Percentiles rank a stretch among this genome's conserved stretches.
Evolutionary conservation across 805 yeast species (phyloP).

Genomic region (Cyberlindnera veronae): DNA sequence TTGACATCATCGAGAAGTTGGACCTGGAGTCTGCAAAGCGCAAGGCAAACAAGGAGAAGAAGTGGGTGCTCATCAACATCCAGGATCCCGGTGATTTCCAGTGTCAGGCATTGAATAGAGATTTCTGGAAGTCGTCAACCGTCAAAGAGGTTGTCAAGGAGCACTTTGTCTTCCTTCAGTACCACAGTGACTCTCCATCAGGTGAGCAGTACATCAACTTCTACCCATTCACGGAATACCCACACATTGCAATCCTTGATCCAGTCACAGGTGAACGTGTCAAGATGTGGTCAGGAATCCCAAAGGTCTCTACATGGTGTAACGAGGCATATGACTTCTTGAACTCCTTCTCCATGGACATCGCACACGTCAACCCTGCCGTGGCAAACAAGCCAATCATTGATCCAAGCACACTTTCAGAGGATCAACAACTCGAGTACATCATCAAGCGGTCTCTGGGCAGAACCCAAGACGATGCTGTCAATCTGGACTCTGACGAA

Average conservation of each 20-base stretch:
- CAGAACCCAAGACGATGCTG: constrained; percentile 3
- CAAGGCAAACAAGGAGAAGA: constrained; percentile 57
- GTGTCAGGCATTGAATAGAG: constrained; percentile 89
- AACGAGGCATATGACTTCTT: constrained; percentile 70
- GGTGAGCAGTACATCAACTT: constrained; percentile 71
- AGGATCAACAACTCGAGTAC: constrained; percentile 78
- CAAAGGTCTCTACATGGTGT: constrained; percentile 56
- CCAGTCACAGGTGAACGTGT: constrained; percentile 95
- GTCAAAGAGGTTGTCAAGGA: constrained; percentile 63
- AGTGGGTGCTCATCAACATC: constrained; percentile 85
- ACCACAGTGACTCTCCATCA: constrained; percentile 69
- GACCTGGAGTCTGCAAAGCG: constrained; percentile 70
- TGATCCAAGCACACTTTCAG: constrained; percentile 65
- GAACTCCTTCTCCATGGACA: constrained; percentile 57
- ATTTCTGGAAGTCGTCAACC: constrained; percentile 75
- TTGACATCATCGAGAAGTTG: constrained; percentile 71
- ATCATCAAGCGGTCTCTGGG: constrained; percentile 69
- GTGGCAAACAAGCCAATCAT: constrained; percentile 56
- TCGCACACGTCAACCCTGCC: constrained; percentile 61
- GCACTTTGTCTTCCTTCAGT: constrained; percentile 82
- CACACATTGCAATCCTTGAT: constrained; percentile 89
- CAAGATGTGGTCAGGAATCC: constrained; percentile 71
- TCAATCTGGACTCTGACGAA: constrained; percentile 17
- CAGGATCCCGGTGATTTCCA: constrained; percentile 83
- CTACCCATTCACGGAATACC: constrained; percentile 67